phyloP scores from a whole-genome alignment of 768 basidiomycete genomes.

The Suillus tomentosus region DNA sequence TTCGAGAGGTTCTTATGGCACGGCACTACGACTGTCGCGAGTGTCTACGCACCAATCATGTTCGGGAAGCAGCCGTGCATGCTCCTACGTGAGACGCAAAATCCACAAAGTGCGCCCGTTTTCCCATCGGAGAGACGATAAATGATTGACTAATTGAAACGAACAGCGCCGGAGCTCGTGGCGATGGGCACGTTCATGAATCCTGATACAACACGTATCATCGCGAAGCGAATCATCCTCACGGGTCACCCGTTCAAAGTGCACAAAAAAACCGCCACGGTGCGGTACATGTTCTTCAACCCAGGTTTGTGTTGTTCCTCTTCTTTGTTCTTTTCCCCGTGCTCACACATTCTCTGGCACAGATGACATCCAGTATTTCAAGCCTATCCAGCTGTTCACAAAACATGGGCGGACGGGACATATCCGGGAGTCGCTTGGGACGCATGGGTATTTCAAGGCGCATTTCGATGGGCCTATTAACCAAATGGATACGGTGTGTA shows the following conservation, averaged over 20 bases:
- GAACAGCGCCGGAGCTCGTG: conserved; percentile 76
- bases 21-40: conserved; percentile 79
- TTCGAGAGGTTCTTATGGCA: conserved; percentile 89
- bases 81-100: conserved; percentile 68
- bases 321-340: conserved; percentile 3
- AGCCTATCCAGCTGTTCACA: conserved; percentile 84
- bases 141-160: conserved; percentile 2
- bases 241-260: conserved; percentile 97
- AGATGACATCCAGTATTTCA: conserved; percentile 93
- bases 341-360: conserved; percentile 14
- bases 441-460: conserved; percentile 98
- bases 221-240: conserved; percentile 91
- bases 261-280: conserved; percentile 95
- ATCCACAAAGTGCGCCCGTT: conserved; percentile 57
- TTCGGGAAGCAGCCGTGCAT: conserved; percentile 82
- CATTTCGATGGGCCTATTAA: conserved; percentile 91
- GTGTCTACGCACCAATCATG: conserved; percentile 83
- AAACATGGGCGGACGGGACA: conserved; percentile 78
- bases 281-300: conserved; percentile 99
- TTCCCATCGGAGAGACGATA: not conserved
- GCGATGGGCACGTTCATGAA: conserved; percentile 84
- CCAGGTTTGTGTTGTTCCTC: conserved; percentile 47
- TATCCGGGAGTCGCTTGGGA: conserved; percentile 78
- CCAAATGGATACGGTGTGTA: conserved; percentile 97
- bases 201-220: conserved; percentile 87